Evolutionary conservation across 2,329 filamentous ascomycete species (phyloP), one percentile per base, ranked within the genome.

Genomic region (Keithomyces neogunnii): DNA sequence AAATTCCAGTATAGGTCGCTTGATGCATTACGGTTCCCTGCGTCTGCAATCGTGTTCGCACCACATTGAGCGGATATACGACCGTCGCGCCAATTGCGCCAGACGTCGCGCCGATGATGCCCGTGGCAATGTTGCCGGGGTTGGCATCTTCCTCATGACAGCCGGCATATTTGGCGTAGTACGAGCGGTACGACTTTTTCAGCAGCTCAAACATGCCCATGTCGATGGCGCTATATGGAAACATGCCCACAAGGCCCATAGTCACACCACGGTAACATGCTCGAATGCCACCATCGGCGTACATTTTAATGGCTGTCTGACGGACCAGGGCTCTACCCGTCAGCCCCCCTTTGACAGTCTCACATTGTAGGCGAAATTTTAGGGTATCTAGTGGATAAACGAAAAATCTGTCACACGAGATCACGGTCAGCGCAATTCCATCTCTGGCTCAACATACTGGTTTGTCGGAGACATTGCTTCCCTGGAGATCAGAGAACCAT

Each of bases 141-240:
- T 81, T 77, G 40, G 89, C 84, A 59, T 96, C 89, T 57, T 95
- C 89, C 66, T 96, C 88, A 61, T 89, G 85, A 57, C 88, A 84
- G 43, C 84, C 82, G 8, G 80, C 70, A 35, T 77, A 71, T 52
- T 80, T 82, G 10, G 89, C 87, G 62, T 89, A 87, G 57, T 85
- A 84, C 3, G 71, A 71, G 35, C 86, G 80, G 56, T 95, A 82
- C 6, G 76, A 76, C 46, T 80, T 82, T 70, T 99, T 99, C 55
- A 96, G 78, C 54, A 93, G 83, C 70, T 99, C 93, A 63, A 97
- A 99, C 0, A 89, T 96, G 57, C 89, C 89, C 62, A 99, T 85
- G 65, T 99, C 93, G 63, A 99, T 95, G 47, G 93, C 93, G 42
- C 90, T 92, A 67, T 97, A 99, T 0, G 93, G 93, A 62, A 99